Conservation (phyloP, 1,139 yeast genomes). For the Blastobotrys persicus region DNA sequence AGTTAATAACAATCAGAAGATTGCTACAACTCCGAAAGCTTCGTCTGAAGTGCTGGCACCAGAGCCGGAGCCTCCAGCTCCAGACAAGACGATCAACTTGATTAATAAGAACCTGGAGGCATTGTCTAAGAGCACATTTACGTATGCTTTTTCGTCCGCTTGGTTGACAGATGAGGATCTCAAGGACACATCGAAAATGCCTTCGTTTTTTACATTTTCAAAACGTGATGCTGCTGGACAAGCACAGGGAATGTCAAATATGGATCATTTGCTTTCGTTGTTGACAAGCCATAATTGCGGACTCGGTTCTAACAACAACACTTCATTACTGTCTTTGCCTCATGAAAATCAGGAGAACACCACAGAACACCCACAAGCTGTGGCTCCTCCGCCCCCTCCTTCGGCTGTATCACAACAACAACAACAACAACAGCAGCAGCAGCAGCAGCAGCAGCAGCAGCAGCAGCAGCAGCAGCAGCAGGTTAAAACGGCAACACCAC, state of each 20-base stretch:
- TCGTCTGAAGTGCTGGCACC: conserved; percentile 22
- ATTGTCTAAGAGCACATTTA: conserved; percentile 36
- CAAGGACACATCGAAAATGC: conserved; percentile 32
- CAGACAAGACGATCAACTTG: conserved; percentile 33
- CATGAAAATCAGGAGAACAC: conserved; percentile 10
- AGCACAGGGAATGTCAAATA: conserved; percentile 6
- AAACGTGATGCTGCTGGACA: conserved; percentile 30
- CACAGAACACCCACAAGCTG: conserved; percentile 11
- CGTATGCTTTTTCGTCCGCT: conserved; percentile 38
- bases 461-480: background rate
- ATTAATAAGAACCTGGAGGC: conserved; percentile 35
- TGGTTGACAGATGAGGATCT: conserved; percentile 39
- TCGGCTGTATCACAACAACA: conserved; percentile 2
- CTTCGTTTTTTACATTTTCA: conserved; percentile 46
- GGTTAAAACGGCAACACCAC: conserved; percentile 25
- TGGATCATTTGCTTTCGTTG: conserved; percentile 7
- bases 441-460: conserved; percentile 1
- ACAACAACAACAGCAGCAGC: background rate
- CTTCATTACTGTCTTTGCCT: conserved; percentile 15
- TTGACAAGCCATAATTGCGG: conserved; percentile 22
- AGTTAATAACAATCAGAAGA: conserved; percentile 42
- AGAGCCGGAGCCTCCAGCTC: conserved; percentile 31
- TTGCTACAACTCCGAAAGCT: conserved; percentile 15
- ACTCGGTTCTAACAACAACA: conserved; percentile 12
- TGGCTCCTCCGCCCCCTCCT: conserved; percentile 11